These are phyloP conservation scores for Suillus plorans DNA, from an alignment of 768 basidiomycete species.

Conservation along the genomic window DNA sequence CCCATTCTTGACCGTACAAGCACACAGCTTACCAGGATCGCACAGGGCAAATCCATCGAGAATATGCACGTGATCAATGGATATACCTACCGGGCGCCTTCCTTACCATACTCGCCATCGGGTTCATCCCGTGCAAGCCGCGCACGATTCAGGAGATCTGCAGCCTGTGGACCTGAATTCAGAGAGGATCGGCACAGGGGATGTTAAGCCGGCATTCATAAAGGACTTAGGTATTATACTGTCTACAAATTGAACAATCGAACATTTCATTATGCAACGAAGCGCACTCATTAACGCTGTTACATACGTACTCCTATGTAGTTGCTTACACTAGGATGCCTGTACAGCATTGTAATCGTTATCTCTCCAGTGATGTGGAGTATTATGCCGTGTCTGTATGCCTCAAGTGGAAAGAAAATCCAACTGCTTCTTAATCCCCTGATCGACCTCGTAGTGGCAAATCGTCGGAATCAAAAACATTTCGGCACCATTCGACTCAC, in stretches of 20 bases:
- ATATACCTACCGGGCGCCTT: background rate
- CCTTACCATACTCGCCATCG: background rate
- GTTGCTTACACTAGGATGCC: background rate
- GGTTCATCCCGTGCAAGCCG: background rate
- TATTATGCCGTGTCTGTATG: constrained; percentile 1
- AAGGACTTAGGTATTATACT: background rate
- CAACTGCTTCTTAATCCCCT: constrained; percentile 7
- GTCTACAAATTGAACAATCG: background rate
- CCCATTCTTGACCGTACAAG: constrained; percentile 5
- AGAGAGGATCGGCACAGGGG: background rate
- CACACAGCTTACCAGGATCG: background rate
- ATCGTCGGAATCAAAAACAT: constrained; percentile 11
- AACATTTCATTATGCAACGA: background rate
- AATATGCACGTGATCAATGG: background rate
- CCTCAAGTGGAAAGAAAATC: background rate
- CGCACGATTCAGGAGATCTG: background rate
- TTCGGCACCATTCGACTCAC: constrained; percentile 14
- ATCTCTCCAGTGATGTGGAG: background rate
- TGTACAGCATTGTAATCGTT: background rate
- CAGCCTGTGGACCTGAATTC: background rate
- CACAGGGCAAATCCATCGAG: background rate
- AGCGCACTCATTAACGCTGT: background rate
- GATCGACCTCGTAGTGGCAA: constrained; percentile 9
- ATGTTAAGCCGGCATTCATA: background rate
- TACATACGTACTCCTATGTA: background rate